Evolutionary conservation across 1,284 basidiomycete species (phyloP).

Genomic region (Ustilago nuda): DNA sequence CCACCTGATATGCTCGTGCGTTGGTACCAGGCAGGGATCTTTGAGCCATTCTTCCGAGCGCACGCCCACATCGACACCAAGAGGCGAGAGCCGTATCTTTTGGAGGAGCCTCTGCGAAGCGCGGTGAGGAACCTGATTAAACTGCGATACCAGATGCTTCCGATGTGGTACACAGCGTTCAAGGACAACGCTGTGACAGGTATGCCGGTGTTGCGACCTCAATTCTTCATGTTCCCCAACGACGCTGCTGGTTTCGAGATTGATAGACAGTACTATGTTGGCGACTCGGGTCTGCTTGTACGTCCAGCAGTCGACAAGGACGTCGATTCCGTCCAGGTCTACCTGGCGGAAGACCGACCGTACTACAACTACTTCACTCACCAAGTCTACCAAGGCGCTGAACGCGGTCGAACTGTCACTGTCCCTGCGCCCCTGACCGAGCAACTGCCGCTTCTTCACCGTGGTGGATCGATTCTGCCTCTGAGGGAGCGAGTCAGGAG

Average conservation of each 20-base stretch:
- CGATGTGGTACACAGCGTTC: constrained; percentile 97
- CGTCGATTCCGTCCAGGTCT: constrained; percentile 79
- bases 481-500: constrained; percentile 87
- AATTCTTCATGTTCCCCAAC: constrained; percentile 91
- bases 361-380: constrained; percentile 91
- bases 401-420: constrained; percentile 76
- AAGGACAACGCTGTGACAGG: constrained; percentile 62
- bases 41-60: constrained; percentile 97
- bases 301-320: constrained; percentile 88
- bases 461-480: constrained; percentile 90
- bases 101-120: constrained; percentile 86
- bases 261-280: constrained; percentile 95
- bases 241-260: constrained; percentile 85
- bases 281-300: constrained; percentile 86
- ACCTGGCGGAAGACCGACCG: constrained; percentile 89
- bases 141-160: constrained; percentile 87
- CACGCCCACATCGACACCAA: constrained; percentile 99
- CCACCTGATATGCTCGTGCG: constrained; percentile 91
- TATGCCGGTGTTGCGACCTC: constrained; percentile 74
- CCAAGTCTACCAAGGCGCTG: constrained; percentile 75
- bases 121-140: constrained; percentile 83
- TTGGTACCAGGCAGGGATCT: constrained; percentile 96
- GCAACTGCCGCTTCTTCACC: constrained; percentile 82
- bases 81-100: constrained; percentile 92
- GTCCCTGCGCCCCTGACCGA: constrained; percentile 75